Percentiles rank a stretch among this genome's conserved stretches.
Conservation (phyloP, 1,284 basidiomycete genomes). For the Meira miltonrushii region DNA sequence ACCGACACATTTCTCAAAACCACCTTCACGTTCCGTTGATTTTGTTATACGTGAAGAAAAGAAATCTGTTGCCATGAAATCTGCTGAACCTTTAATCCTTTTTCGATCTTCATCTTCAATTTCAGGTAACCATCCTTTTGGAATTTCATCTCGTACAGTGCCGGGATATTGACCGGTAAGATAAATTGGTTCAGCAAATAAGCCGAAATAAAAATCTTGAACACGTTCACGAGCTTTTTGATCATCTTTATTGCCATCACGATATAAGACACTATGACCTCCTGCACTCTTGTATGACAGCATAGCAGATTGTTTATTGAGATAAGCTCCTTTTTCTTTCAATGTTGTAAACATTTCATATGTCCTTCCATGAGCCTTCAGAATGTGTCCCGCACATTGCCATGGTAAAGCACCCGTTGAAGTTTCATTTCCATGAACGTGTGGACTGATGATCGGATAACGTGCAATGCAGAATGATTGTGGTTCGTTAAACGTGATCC, state of each 20-base stretch:
- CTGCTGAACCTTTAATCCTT: slow-evolving; percentile 17
- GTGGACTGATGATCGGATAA: slow-evolving; percentile 11
- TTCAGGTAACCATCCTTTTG: slow-evolving; percentile 16
- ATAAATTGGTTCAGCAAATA: slow-evolving; percentile 27
- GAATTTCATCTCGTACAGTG: slow-evolving; percentile 18
- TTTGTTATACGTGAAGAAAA: slow-evolving; percentile 12
- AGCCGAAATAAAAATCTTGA: slow-evolving; percentile 21
- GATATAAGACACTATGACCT: slow-evolving; percentile 7
- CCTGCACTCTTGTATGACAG: slow-evolving; percentile 27
- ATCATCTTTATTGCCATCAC: slow-evolving; percentile 12
- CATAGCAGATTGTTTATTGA: slow-evolving; percentile 10
- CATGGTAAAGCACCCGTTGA: neutral
- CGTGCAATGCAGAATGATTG: slow-evolving; percentile 1
- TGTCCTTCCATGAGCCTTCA: slow-evolving; percentile 22
- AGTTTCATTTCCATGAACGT: neutral
- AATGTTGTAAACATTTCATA: slow-evolving; percentile 18
- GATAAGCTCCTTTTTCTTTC: slow-evolving; percentile 12
- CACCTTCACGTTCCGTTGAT: slow-evolving; percentile 7
- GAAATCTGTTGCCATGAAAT: slow-evolving; percentile 24
- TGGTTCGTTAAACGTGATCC: slow-evolving; percentile 26
- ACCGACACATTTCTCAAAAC: slow-evolving; percentile 18
- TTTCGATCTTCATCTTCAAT: slow-evolving; percentile 18
- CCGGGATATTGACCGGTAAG: slow-evolving; percentile 22
- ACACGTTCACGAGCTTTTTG: slow-evolving; percentile 13
- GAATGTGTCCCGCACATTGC: slow-evolving; percentile 18